Percentiles rank a stretch among this genome's conserved stretches.
Evolutionary conservation across 768 basidiomycete genomes (phyloP).

Genomic region (Hygrophoropsis aurantiaca): DNA sequence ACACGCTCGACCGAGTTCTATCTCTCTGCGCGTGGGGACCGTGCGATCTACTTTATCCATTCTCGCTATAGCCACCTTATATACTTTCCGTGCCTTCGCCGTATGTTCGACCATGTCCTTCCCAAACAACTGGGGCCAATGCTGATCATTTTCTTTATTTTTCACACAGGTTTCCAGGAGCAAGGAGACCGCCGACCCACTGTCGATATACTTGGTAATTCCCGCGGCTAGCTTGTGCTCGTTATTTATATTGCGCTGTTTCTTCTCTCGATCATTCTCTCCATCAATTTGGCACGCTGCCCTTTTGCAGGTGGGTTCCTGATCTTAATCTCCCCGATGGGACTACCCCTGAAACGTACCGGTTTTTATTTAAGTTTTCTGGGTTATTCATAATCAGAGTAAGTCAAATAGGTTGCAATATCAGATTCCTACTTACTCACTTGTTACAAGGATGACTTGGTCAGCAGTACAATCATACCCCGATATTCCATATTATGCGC

Average conservation of each 20-base stretch:
- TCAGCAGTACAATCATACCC: constrained; percentile 3
- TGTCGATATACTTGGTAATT: constrained; percentile 20
- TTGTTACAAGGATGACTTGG: constrained; percentile 16
- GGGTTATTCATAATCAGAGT: constrained; percentile 32
- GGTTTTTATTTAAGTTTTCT: constrained; percentile 22
- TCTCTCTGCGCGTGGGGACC: constrained; percentile 6
- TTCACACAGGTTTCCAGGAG: constrained; percentile 19
- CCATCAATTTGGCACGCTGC: constrained; percentile 29
- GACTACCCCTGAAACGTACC: constrained; percentile 2
- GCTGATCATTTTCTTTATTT: no score
- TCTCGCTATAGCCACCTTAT: constrained; percentile 12
- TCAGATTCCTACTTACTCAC: constrained; percentile 4
- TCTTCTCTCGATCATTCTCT: constrained; percentile 18
- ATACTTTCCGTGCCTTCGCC: constrained; percentile 11
- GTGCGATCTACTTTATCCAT: constrained; percentile 14
- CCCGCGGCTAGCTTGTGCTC: constrained; percentile 22
- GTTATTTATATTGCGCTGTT: constrained; percentile 14
- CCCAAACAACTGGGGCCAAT: no score
- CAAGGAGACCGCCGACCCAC: constrained; percentile 16
- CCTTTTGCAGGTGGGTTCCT: constrained; percentile 32
- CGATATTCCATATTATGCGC: constrained; percentile 14
- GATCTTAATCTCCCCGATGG: not conserved
- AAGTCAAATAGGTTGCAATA: constrained; percentile 2
- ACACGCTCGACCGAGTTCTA: constrained; percentile 1
- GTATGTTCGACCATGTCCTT: constrained; percentile 17